Conservation (phyloP, 179 eudicot genomes). For the Camellia oleifera region DNA sequence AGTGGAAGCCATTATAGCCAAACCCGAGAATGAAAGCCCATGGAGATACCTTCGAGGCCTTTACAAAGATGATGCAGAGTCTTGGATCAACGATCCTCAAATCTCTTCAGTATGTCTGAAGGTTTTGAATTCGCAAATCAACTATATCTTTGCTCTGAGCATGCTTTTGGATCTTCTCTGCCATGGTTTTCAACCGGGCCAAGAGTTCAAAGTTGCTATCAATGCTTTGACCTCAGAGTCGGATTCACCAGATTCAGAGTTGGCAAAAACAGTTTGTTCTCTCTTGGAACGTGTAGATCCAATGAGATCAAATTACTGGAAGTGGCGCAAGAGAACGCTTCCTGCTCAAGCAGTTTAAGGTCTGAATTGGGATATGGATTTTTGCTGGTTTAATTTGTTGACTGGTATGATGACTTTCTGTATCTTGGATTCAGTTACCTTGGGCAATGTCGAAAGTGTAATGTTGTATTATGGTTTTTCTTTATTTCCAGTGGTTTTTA, state of each 20-base stretch:
- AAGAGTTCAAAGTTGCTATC: slow-evolving; percentile 57
- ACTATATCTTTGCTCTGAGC: slow-evolving; percentile 58
- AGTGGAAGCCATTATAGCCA: slow-evolving; percentile 55
- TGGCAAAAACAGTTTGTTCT: slow-evolving; percentile 57
- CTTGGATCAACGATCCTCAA: slow-evolving; percentile 56
- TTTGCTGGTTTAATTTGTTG: neutral
- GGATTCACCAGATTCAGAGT: slow-evolving; percentile 31
- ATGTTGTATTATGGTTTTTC: neutral
- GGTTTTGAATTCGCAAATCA: slow-evolving; percentile 43
- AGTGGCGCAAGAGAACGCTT: slow-evolving; percentile 67
- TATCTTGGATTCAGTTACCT: neutral
- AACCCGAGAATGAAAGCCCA: slow-evolving; percentile 89
- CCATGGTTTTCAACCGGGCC: slow-evolving; percentile 59
- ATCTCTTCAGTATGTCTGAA: slow-evolving; percentile 63
- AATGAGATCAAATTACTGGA: slow-evolving; percentile 78
- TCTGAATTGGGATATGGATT: neutral
- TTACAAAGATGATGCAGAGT: slow-evolving; percentile 46
- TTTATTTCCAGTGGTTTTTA: neutral
- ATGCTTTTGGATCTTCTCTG: slow-evolving; percentile 75
- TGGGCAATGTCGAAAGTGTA: neutral
- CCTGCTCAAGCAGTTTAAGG: slow-evolving; percentile 26
- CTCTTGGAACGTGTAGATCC: slow-evolving; percentile 67
- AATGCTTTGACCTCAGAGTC: slow-evolving; percentile 42
- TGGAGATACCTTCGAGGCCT: slow-evolving; percentile 97
- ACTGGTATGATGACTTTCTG: neutral